Evolutionary conservation across 2,329 filamentous ascomycete species (phyloP).

Genomic region (Hypoxylon sp.): DNA sequence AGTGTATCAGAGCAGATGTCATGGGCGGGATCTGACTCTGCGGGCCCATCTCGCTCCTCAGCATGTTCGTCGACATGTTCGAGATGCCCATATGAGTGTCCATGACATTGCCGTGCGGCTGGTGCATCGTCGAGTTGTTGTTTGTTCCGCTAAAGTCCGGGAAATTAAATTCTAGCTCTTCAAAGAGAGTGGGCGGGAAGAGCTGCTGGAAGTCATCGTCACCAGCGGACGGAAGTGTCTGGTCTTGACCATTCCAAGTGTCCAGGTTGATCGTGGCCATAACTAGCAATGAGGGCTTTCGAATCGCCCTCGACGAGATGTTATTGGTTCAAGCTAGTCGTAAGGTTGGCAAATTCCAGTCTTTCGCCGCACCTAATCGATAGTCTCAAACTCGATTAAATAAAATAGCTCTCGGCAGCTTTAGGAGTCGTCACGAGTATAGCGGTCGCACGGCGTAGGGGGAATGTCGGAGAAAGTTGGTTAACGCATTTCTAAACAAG

Average conservation of each 20-base stretch:
- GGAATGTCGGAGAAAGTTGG: conserved; percentile 12
- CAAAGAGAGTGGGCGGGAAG: conserved; percentile 62
- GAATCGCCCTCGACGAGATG: conserved; percentile 1
- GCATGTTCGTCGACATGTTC: conserved; percentile 49
- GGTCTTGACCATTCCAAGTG: conserved; percentile 65
- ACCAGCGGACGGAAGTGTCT: conserved; percentile 57
- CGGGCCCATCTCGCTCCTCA: conserved; percentile 49
- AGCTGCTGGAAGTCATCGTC: conserved; percentile 73
- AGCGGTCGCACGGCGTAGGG: conserved; percentile 26
- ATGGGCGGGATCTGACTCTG: conserved; percentile 59
- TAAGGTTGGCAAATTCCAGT: conserved; percentile 6
- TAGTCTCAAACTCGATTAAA: background rate
- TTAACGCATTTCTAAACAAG: conserved; percentile 27
- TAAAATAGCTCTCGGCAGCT: conserved; percentile 1
- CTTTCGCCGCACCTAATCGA: background rate
- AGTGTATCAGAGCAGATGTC: conserved; percentile 55
- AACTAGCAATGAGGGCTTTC: conserved; percentile 7
- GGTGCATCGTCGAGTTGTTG: conserved; percentile 52
- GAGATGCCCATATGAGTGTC: conserved; percentile 61
- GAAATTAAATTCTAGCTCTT: conserved; percentile 68
- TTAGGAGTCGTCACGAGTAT: conserved; percentile 8
- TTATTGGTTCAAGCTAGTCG: conserved; percentile 1
- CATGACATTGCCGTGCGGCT: conserved; percentile 50
- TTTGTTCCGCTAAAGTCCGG: conserved; percentile 57
- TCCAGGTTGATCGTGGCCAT: conserved; percentile 61